Conservation (phyloP, 1,284 basidiomycete species). For the Jaminaea rosea region DNA sequence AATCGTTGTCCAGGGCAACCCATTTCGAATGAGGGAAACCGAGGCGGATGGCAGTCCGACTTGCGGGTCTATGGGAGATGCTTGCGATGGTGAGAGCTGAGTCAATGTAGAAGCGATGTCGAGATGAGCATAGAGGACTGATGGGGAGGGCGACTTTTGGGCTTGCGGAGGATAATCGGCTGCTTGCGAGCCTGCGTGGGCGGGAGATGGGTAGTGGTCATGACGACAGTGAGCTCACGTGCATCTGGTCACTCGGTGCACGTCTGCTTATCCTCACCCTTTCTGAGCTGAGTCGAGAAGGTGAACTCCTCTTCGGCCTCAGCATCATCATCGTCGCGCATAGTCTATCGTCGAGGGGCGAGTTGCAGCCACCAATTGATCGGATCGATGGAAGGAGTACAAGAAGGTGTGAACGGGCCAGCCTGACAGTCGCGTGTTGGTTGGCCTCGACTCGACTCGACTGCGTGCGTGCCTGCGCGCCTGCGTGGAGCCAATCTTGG, state of each 20-base stretch:
- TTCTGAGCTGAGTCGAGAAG: not conserved
- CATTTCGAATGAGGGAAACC: slow-evolving; percentile 15
- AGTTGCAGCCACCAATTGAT: no score
- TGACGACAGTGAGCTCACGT: not conserved
- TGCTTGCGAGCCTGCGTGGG: not conserved
- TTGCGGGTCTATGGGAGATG: slow-evolving; percentile 20
- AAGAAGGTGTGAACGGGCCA: no score
- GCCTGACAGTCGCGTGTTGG: no score
- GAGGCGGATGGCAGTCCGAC: slow-evolving; percentile 17
- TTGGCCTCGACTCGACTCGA: no score
- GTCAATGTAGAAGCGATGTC: not conserved
- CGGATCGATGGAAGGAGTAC: no score
- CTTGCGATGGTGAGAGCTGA: slow-evolving; percentile 1
- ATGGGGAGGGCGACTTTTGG: slow-evolving; percentile 10
- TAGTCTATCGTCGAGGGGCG: no score
- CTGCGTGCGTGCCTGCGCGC: no score
- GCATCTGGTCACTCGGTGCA: not conserved
- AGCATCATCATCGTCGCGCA: no score
- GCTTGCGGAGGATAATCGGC: not conserved
- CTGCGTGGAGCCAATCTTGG: no score
- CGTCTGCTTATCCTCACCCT: not conserved
- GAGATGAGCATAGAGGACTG: slow-evolving; percentile 5
- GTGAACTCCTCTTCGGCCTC: not conserved
- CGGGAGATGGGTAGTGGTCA: not conserved
- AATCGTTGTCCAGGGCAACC: not conserved